Evolutionary conservation across 2,329 filamentous ascomycete species (phyloP), one percentile per base, ranked within the genome.

Genomic region (Pestalotiopsis sp.): DNA sequence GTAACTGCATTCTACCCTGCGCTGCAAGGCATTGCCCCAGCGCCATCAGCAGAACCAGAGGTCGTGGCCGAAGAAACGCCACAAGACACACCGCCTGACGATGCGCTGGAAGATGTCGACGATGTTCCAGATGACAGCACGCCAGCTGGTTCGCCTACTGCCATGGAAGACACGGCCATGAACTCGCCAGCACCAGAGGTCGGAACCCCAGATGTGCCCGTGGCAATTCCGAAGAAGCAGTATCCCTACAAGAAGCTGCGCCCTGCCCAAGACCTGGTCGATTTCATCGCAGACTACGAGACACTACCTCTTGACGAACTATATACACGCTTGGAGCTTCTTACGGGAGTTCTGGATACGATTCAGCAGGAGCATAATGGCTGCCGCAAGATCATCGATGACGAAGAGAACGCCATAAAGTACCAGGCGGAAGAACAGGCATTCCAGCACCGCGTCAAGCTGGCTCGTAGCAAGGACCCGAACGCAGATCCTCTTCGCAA

Each of bases 361-460:
- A 89, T 85, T 81, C 85, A 90, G 71, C 75, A 81, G 1, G 88
- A 90, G 73, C 90, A 82, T 78, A 81, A 80, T n/a, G 78, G 81
- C 1, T 77, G 87, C 2, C 82, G 82, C 41, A 84, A 83, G 67
- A 76, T 86, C 13, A 83, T 87, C 1, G 87, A 89, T 65, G 87
- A 90, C 70, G 83, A 88, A 64, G 87, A 89, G 71, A 89, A 89
- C 71, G 81, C 87, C 0, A 79, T 82, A 49, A 84, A 86, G 25
- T 85, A 87, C 27, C 80, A 81, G 17, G 79, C 80, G 17, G 84
- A 86, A 64, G 86, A 86, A 36, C 69, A 71, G 4, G 64, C 71
- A 0, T 78, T 76, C 67, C 64, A 73, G 6, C 76, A 87, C 66
- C 83, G 84, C 14, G 79, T 85, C 69, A 80, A 83, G 63, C 82